Evolutionary conservation across 148 eudicot species (phyloP), one percentile per base, ranked within the genome.

Genomic region (Spergularia marina): DNA sequence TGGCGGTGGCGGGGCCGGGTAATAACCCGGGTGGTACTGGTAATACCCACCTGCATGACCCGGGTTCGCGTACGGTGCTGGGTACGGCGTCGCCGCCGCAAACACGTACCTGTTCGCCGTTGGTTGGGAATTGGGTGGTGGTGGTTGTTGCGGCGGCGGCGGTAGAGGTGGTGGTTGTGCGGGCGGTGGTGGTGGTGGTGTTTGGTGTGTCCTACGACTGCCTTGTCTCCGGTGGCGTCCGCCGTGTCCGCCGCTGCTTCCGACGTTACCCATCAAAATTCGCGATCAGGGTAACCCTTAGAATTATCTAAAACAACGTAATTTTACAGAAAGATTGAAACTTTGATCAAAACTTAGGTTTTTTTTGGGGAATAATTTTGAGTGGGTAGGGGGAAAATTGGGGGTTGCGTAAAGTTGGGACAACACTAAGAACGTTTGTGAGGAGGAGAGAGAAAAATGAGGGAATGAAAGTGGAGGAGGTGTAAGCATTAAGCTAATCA

Each of bases 11-110:
- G 87, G 86, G 0, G 86, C 80, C 17, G 90, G 91, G 62, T 94
- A 89, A 63, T 87, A 90, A 0, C 89, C 95, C 1, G 72, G 82
- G 13, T 75, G 90, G 74, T 94, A 88, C 68, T 87, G 93, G 62
- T 94, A 89, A 56, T 85, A 90, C 16, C 83, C 81, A 15, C 71
- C 61, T 21, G 53, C 73, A 7, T 70, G 73, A 6, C 73, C 73
- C 58, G 86, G 91, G 78, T 80, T 80, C 0, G 90, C 89, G 81
- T 90, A 85, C 16, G 86, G 89, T 1, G 86, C 64, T 5, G 97
- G 94, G 61, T 84, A 91, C 11, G 97, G 97, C 0, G 91, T 84
- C 5, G 91, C 91, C 0, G 92, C 98, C 1, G 98, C 97, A 72
- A 88, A 91, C 0, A 89, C 91, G 77, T 87, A 90, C 6, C 90